These are phyloP conservation scores for Eimeria zaria DNA, from an alignment of 169 alveolate species.

Conservation along the genomic window DNA sequence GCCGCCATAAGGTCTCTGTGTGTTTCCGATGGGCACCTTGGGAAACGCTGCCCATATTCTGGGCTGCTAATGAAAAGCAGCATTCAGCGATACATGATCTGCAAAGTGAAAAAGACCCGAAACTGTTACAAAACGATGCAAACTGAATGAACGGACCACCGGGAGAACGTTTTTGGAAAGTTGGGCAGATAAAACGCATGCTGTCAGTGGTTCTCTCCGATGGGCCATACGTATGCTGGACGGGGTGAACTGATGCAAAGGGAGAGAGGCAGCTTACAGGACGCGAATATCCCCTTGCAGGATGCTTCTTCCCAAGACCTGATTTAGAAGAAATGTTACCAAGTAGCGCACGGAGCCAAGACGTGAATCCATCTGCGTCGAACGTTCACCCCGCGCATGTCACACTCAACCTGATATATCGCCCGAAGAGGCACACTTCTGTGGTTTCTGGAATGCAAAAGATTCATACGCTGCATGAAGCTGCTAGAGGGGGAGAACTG, in stretches of 20 bases:
- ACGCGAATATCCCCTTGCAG: constrained; percentile 66
- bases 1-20: constrained; percentile 71
- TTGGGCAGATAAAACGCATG: not conserved
- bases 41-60: constrained; percentile 22
- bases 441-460: not conserved
- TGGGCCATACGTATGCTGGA: not conserved
- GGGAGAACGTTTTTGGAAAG: not conserved
- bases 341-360: constrained; percentile 77
- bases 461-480: not conserved
- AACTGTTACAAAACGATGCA: not conserved
- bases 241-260: not conserved
- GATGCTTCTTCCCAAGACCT: constrained; percentile 59
- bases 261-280: constrained; percentile 22
- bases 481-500: not conserved
- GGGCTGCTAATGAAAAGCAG: constrained; percentile 70
- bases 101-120: not conserved
- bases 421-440: not conserved
- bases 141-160: not conserved
- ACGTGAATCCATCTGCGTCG: constrained; percentile 61
- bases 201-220: not conserved
- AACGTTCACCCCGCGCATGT: not conserved
- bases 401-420: not conserved
- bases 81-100: constrained; percentile 69
- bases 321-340: constrained; percentile 68
- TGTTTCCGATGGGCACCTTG: not conserved